Conservation (phyloP, 2,329 filamentous ascomycete species). For the Phialophora expanda region DNA sequence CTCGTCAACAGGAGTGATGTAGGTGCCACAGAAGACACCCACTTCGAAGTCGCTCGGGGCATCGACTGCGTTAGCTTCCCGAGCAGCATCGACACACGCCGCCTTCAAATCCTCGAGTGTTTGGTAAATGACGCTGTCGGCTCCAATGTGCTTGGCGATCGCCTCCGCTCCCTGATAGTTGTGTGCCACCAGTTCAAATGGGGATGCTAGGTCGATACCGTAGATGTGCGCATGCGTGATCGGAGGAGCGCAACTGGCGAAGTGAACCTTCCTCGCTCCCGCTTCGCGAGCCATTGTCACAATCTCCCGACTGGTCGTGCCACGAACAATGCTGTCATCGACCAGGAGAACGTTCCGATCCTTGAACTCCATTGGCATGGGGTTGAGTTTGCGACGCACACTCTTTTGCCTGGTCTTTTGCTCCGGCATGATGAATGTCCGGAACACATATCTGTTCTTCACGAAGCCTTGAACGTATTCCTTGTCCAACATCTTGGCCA, state of each 20-base stretch:
- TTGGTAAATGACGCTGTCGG: conserved; percentile 78
- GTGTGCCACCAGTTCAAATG: conserved; percentile 72
- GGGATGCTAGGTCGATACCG: conserved; percentile 75
- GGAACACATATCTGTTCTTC: conserved; percentile 87
- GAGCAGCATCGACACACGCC: conserved; percentile 73
- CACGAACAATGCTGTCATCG: conserved; percentile 88
- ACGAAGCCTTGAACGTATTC: conserved; percentile 82
- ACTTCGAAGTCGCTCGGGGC: conserved; percentile 75
- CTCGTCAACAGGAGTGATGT: conserved; percentile 77
- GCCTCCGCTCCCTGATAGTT: conserved; percentile 63
- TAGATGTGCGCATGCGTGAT: conserved; percentile 90
- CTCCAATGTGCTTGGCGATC: conserved; percentile 71
- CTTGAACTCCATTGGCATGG: conserved; percentile 83
- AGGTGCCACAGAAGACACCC: conserved; percentile 88
- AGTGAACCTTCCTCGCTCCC: conserved; percentile 79
- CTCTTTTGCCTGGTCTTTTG: conserved; percentile 82
- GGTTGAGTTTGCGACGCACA: conserved; percentile 85
- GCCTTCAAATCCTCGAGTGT: conserved; percentile 77
- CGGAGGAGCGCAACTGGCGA: conserved; percentile 80
- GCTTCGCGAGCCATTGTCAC: conserved; percentile 84
- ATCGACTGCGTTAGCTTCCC: conserved; percentile 58
- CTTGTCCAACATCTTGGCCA: conserved; percentile 76
- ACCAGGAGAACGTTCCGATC: conserved; percentile 81
- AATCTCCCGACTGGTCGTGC: conserved; percentile 80
- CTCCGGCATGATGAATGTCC: conserved; percentile 85